Percentiles rank a stretch among this genome's conserved stretches.
Evolutionary conservation across 2,329 filamentous ascomycete species (phyloP).

Genomic region (Pyricularia sp.): DNA sequence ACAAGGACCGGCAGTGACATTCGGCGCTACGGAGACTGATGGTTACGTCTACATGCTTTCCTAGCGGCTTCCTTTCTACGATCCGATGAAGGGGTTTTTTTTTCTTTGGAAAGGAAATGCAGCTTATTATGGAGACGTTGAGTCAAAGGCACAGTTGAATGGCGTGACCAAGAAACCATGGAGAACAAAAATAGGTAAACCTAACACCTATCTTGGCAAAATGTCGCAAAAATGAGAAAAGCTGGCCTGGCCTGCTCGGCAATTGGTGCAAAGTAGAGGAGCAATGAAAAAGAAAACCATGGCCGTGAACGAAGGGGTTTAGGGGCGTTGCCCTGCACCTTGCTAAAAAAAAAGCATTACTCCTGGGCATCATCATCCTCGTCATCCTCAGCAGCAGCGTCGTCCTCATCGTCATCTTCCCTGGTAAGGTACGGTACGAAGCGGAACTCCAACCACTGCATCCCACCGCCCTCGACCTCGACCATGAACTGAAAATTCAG

Average conservation of each 20-base stretch:
- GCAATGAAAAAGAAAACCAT: background rate
- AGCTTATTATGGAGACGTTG: background rate
- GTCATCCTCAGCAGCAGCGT: slow-evolving; percentile 20
- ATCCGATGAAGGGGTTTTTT: background rate
- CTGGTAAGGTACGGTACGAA: slow-evolving; percentile 65
- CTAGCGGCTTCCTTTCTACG: background rate
- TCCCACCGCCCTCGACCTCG: slow-evolving; percentile 57
- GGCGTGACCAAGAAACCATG: no score
- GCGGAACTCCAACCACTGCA: slow-evolving; percentile 70
- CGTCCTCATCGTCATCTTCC: slow-evolving; percentile 28
- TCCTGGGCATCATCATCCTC: slow-evolving; percentile 7
- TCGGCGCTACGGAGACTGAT: background rate
- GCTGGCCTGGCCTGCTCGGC: background rate
- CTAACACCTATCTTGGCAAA: no score
- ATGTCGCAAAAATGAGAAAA: background rate
- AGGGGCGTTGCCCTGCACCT: background rate
- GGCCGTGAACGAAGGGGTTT: no score
- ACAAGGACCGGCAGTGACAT: background rate
- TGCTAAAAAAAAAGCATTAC: background rate
- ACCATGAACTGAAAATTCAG: slow-evolving; percentile 95
- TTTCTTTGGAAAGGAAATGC: background rate
- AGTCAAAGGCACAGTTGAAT: background rate
- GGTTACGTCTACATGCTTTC: no score
- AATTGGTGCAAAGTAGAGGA: background rate
- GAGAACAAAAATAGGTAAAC: no score